Conservation (phyloP, 257 asterid species). For the Solanum lycopersicoides region DNA sequence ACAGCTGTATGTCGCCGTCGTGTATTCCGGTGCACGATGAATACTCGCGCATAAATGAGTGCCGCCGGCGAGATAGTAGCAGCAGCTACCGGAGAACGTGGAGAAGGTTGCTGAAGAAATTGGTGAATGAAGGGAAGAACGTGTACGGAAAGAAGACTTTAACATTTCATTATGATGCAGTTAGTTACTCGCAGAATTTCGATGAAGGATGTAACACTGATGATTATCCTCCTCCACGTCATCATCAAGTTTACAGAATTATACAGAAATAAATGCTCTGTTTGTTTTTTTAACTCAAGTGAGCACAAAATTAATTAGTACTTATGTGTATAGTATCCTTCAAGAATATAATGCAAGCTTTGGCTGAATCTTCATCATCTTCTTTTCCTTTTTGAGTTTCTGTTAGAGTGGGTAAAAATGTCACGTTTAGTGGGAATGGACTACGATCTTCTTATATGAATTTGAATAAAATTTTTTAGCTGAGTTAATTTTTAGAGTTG, state of each 20-base stretch:
- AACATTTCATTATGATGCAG: conserved; percentile 74
- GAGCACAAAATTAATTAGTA: background rate
- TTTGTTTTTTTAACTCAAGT: background rate
- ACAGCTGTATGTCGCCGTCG: conserved; percentile 71
- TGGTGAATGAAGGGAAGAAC: conserved; percentile 56
- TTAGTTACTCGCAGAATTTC: conserved; percentile 77
- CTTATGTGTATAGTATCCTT: background rate
- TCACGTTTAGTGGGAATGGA: too few relatives aligned
- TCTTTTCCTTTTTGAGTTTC: background rate
- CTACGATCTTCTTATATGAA: background rate
- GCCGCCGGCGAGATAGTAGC: background rate
- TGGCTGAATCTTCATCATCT: background rate
- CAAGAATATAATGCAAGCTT: background rate
- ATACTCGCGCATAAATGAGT: conserved; percentile 43
- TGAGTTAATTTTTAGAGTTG: background rate
- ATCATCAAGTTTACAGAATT: conserved; percentile 14
- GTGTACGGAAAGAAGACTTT: conserved; percentile 28
- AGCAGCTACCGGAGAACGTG: conserved; percentile 15
- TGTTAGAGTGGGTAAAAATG: background rate
- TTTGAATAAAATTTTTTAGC: too few relatives aligned
- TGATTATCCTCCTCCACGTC: conserved; percentile 18
- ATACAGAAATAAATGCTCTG: conserved; percentile 5
- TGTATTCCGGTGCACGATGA: conserved; percentile 66
- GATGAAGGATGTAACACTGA: conserved; percentile 65
- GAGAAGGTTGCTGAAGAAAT: conserved; percentile 43